Evolutionary conservation across 1,284 basidiomycete species (phyloP).

Genomic region (Malassezia vespertilionis): DNA sequence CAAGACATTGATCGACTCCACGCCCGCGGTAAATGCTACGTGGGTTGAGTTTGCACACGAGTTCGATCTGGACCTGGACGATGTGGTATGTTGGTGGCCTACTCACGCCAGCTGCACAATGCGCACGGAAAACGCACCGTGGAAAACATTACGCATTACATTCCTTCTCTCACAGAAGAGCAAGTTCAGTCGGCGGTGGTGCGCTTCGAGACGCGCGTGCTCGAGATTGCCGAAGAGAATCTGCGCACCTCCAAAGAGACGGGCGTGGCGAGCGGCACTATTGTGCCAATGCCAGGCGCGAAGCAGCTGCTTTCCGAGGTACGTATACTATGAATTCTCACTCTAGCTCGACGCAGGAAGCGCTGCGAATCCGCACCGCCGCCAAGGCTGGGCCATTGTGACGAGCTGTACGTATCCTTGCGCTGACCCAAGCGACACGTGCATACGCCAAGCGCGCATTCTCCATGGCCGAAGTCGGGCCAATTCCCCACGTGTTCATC

Average conservation of each 20-base stretch:
- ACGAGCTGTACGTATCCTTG: slow-evolving; percentile 19
- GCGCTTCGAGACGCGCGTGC: slow-evolving; percentile 39
- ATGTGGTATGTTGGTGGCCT: slow-evolving; percentile 22
- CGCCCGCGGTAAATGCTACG: slow-evolving; percentile 41
- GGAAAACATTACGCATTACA: slow-evolving; percentile 40
- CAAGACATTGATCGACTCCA: slow-evolving; percentile 41
- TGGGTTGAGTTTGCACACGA: slow-evolving; percentile 36
- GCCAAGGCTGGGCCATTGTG: slow-evolving; percentile 45
- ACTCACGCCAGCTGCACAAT: slow-evolving; percentile 23
- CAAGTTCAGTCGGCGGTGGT: slow-evolving; percentile 30
- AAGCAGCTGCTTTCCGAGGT: slow-evolving; percentile 28
- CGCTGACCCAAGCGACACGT: slow-evolving; percentile 25
- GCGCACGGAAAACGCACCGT: slow-evolving; percentile 43
- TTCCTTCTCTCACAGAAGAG: slow-evolving; percentile 29
- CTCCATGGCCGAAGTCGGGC: slow-evolving; percentile 19
- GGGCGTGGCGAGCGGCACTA: slow-evolving; percentile 22
- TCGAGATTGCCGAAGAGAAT: slow-evolving; percentile 28
- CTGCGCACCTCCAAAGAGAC: slow-evolving; percentile 17
- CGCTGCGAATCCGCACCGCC: slow-evolving; percentile 8
- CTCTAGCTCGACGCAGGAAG: slow-evolving; percentile 7
- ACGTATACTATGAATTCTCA: not conserved
- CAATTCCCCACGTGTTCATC: slow-evolving; percentile 31
- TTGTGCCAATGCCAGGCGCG: slow-evolving; percentile 41
- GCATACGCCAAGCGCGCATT: slow-evolving; percentile 41
- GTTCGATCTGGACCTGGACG: slow-evolving; percentile 39